Percentiles rank a stretch among this genome's conserved stretches.
Evolutionary conservation across 257 asterid genomes (phyloP).

Genomic region (Solanum sitiens): DNA sequence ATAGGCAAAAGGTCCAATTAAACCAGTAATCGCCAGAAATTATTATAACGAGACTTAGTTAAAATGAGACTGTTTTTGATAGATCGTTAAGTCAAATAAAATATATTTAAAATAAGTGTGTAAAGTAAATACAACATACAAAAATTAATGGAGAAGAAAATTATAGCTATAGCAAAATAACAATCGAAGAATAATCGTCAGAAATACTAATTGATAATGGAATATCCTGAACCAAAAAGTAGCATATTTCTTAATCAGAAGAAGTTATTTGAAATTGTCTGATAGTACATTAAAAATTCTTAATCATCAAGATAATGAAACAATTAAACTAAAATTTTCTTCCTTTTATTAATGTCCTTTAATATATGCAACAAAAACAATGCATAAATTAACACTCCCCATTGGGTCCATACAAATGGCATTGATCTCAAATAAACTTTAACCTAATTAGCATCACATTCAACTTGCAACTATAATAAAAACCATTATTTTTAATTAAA

Average conservation of each 20-base stretch:
- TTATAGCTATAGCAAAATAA: not conserved
- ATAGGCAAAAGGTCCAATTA: not conserved
- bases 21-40: not conserved
- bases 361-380: not conserved
- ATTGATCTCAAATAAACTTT: conserved; percentile 4
- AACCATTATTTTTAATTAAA: not conserved
- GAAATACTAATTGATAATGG: not conserved
- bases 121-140: too few species aligned
- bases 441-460: not conserved
- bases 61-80: too few species aligned
- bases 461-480: not conserved
- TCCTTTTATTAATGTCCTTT: not conserved
- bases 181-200: not conserved
- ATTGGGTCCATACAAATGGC: conserved; percentile 4
- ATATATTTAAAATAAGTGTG: too few species aligned
- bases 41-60: not conserved
- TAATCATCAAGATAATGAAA: not conserved
- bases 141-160: too few species aligned
- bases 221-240: not conserved
- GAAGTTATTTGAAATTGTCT: not conserved
- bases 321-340: not conserved
- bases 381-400: not conserved
- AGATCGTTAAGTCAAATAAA: not conserved
- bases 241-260: not conserved
- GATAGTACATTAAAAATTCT: not conserved